Conservation (phyloP, 2,329 filamentous ascomycete species). For the Botryotinia calthae region DNA sequence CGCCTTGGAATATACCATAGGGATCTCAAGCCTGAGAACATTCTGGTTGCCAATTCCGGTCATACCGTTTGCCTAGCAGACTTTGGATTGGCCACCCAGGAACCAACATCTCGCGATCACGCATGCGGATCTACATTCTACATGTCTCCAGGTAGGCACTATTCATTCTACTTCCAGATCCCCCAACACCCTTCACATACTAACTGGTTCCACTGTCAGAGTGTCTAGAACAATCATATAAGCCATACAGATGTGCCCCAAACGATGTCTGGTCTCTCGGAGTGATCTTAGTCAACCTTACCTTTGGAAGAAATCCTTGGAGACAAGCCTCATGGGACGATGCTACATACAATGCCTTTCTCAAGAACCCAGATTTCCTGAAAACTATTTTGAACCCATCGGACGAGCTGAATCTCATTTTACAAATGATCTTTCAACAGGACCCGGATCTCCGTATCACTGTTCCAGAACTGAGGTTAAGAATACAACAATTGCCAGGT, state of each 20-base stretch:
- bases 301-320: slow-evolving; percentile 98
- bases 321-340: slow-evolving; percentile 93
- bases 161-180: slow-evolving; percentile 3
- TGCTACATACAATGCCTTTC: slow-evolving; percentile 89
- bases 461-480: slow-evolving; percentile 71
- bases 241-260: slow-evolving; percentile 82
- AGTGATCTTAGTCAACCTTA: slow-evolving; percentile 95
- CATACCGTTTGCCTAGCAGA: slow-evolving; percentile 93
- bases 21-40: slow-evolving; percentile 97
- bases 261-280: slow-evolving; percentile 99
- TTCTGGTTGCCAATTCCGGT: slow-evolving; percentile 84
- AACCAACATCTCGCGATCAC: slow-evolving; percentile 84
- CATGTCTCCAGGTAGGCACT: slow-evolving; percentile 92
- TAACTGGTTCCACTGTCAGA: slow-evolving; percentile 54
- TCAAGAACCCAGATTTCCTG: slow-evolving; percentile 81
- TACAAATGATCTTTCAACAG: slow-evolving; percentile 83
- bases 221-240: slow-evolving; percentile 77
- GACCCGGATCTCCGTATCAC: slow-evolving; percentile 81
- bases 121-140: slow-evolving; percentile 98
- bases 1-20: slow-evolving; percentile 91
- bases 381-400: slow-evolving; percentile 91
- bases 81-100: slow-evolving; percentile 90
- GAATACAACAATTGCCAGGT: slow-evolving; percentile 66
- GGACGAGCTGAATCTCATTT: slow-evolving; percentile 81
- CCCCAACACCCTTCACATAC: slow-evolving; percentile 21